Evolutionary conservation across 2,329 filamentous ascomycete species (phyloP), one percentile per base, ranked within the genome.

Genomic region (Pseudogymnoascus sp.): DNA sequence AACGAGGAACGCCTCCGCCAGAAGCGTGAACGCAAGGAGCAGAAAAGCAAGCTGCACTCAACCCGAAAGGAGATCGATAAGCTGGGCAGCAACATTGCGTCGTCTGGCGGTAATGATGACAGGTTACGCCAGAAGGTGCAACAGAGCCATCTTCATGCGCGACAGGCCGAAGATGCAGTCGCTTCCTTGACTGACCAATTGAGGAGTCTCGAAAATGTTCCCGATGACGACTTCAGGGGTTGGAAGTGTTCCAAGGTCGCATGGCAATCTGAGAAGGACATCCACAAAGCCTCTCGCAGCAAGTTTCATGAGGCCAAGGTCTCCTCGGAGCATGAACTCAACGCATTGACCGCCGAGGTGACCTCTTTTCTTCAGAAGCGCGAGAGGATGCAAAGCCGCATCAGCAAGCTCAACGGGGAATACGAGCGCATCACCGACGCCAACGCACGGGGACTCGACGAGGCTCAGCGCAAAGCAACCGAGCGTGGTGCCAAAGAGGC

Each of bases 21-120:
- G 68, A 91, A 90, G 76, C 82, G 83, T 37, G 80, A 83, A 65
- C 87, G 88, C 65, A 90, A 89, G 73, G 89, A 92, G 64, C 89
- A 90, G 75, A 88, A 90, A 71, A 82, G 83, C 60, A 84, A 85
- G 66, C 79, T 88, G 65, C 86, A 87, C 67, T 77, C 81, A 19
- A 76, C 90, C 68, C 86, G 83, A 70, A 90, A 87, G 73, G 90
- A 93, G 69, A 88, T 90, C 65, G 89, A 92, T 69, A 82, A 81
- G 59, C 80, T 90, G 38, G 82, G 83, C 64, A 81, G 81, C 64
- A 85, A 86, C 66, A 83, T 91, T 52, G 80, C 86, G 63, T 87
- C 87, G 37, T 81, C 84, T 14, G 88, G 88, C 65, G 86, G 87
- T 64, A 86, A 85, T 67, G 90, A 93, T 73, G 90, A 92, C 70